Evolutionary conservation across 768 basidiomycete genomes (phyloP).

Genomic region (Lentinula boryana): DNA sequence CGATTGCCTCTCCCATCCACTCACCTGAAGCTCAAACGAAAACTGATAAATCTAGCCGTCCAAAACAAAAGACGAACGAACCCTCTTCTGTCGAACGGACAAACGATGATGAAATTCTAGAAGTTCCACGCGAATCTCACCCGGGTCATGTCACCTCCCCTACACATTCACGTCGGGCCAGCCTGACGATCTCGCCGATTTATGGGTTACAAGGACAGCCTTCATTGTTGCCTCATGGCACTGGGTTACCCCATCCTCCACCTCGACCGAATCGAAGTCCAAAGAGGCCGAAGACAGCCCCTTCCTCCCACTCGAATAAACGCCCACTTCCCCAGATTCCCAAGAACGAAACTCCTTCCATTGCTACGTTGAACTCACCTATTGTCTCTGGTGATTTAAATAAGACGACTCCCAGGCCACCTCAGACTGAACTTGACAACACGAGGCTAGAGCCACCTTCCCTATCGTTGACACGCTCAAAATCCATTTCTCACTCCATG

Average conservation of each 20-base stretch:
- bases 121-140: neutral
- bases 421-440: neutral
- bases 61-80: neutral
- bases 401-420: neutral
- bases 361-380: neutral
- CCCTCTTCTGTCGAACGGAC: neutral
- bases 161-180: neutral
- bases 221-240: neutral
- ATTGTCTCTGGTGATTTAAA: neutral
- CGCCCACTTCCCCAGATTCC: neutral
- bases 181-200: neutral
- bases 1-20: neutral
- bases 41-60: neutral
- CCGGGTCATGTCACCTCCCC: neutral
- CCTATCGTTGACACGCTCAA: neutral
- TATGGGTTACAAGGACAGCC: neutral
- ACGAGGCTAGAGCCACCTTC: neutral
- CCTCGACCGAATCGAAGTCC: neutral
- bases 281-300: constrained; percentile 5
- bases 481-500: constrained; percentile 4
- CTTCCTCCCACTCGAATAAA: neutral
- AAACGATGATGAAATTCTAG: neutral
- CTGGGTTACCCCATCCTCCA: neutral
- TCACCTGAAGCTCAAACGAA: neutral
- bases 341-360: neutral